A percentile compares a stretch with the other conserved stretches of the same genome.
phyloP scores from a whole-genome alignment of 2,329 filamentous ascomycete genomes.

The Metarhizium album region DNA sequence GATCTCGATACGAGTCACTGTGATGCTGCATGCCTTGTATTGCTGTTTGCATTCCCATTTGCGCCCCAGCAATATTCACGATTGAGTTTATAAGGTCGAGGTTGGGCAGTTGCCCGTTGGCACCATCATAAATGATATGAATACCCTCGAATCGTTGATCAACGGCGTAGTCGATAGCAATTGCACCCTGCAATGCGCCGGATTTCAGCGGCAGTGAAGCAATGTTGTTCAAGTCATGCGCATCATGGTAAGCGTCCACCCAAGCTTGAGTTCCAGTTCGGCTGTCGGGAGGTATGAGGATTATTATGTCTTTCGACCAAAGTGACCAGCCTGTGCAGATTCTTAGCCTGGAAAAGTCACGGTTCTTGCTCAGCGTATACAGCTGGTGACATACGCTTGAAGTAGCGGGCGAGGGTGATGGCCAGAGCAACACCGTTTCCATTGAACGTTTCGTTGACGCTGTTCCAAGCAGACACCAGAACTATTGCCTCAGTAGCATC shows the following conservation, averaged over 20 bases:
- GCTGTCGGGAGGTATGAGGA: constrained; percentile 81
- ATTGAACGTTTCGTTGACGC: constrained; percentile 68
- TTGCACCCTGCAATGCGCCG: constrained; percentile 80
- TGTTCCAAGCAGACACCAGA: constrained; percentile 79
- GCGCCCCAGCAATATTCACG: constrained; percentile 73
- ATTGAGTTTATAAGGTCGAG: constrained; percentile 93
- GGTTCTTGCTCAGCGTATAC: background rate
- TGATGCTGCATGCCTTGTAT: constrained; percentile 87
- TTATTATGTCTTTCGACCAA: constrained; percentile 98
- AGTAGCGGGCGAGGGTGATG: constrained; percentile 82
- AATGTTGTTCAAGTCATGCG: constrained; percentile 61
- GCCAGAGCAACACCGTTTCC: constrained; percentile 78
- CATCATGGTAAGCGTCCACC: constrained; percentile 95
- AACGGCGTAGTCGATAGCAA: constrained; percentile 88
- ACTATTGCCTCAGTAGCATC: constrained; percentile 97
- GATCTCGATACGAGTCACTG: constrained; percentile 65
- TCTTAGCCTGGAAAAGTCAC: constrained; percentile 10
- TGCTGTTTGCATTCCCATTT: constrained; percentile 79
- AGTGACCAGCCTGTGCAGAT: constrained; percentile 65
- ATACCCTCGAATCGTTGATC: constrained; percentile 76
- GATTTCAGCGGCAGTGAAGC: constrained; percentile 78
- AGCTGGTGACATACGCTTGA: constrained; percentile 52
- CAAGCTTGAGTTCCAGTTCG: constrained; percentile 86
- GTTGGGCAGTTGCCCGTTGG: constrained; percentile 92
- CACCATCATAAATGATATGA: constrained; percentile 87